A percentile compares a stretch with the other conserved stretches of the same genome.
Conservation (phyloP, 768 basidiomycete species). For the Naematelia encephala region DNA sequence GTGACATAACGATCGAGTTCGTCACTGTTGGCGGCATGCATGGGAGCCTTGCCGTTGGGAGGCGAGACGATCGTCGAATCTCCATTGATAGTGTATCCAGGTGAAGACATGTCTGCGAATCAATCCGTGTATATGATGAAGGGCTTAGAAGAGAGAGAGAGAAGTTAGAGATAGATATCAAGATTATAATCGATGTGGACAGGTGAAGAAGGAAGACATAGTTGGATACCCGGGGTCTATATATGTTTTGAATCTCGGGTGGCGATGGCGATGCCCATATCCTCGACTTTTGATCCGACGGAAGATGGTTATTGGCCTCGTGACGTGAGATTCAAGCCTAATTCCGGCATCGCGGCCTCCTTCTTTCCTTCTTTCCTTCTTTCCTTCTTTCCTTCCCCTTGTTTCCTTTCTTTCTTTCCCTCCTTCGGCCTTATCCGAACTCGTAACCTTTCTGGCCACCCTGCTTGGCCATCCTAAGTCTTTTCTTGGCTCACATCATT, state of each 20-base stretch:
- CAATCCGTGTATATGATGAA: slow-evolving; percentile 2
- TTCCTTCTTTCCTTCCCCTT: not conserved
- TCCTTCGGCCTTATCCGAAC: not conserved
- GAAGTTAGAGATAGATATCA: not conserved
- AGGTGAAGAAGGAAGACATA: not conserved
- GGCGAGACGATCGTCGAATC: slow-evolving; percentile 31
- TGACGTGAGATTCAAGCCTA: not conserved
- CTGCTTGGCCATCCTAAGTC: not conserved
- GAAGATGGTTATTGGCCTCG: no score
- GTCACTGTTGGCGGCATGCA: slow-evolving; percentile 20
- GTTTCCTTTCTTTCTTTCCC: not conserved
- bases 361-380: not conserved
- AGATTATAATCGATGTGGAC: not conserved
- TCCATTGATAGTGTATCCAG: slow-evolving; percentile 28
- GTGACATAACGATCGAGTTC: slow-evolving; percentile 45
- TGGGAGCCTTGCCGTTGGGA: slow-evolving; percentile 15
- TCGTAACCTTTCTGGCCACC: no score
- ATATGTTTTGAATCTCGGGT: not conserved
- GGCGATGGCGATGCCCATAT: slow-evolving; percentile 1
- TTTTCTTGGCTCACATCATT: not conserved
- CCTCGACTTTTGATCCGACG: no score
- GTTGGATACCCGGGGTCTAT: not conserved
- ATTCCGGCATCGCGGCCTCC: not conserved
- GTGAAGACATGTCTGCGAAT: slow-evolving; percentile 29
- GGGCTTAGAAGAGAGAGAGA: not conserved